phyloP scores from a whole-genome alignment of 805 yeast genomes.

The Wickerhamiella qilinensis region DNA sequence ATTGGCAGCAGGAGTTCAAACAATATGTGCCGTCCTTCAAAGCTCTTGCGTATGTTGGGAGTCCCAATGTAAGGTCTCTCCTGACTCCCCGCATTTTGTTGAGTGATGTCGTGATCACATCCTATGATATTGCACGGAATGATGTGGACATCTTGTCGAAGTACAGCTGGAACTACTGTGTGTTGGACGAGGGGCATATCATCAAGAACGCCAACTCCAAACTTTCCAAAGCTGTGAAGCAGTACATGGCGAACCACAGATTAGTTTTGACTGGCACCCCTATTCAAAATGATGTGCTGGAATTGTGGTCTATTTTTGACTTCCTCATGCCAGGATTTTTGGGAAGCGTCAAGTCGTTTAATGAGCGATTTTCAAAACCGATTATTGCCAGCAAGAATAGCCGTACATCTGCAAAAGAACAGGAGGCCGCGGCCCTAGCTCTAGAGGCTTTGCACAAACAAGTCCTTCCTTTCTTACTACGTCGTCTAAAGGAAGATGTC shows the following conservation, averaged over 20 bases:
- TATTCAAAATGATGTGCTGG: conserved; percentile 90
- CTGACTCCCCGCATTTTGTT: conserved; percentile 35
- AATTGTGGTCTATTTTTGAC: conserved; percentile 94
- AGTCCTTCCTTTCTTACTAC: conserved; percentile 86
- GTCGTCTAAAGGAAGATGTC: conserved; percentile 93
- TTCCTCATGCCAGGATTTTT: conserved; percentile 97
- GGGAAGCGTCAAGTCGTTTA: conserved; percentile 87
- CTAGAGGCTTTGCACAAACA: conserved; percentile 92
- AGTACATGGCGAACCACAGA: conserved; percentile 71
- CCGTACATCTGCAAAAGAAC: conserved; percentile 71
- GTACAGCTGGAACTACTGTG: conserved; percentile 79
- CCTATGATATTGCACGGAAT: conserved; percentile 92
- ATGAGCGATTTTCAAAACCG: conserved; percentile 94
- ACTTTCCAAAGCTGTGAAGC: conserved; percentile 75
- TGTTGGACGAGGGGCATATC: conserved; percentile 93
- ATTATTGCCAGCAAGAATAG: conserved; percentile 87
- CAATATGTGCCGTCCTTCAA: conserved; percentile 80
- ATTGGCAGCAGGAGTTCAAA: conserved; percentile 91
- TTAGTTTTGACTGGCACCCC: conserved; percentile 93
- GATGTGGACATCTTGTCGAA: conserved; percentile 51
- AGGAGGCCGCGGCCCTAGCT: conserved; percentile 93
- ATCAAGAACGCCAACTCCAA: conserved; percentile 85
- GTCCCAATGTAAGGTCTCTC: conserved; percentile 53
- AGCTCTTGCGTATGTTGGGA: conserved; percentile 83
- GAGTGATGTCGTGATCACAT: conserved; percentile 81